Evolutionary conservation across 176 grass and related monocot species (phyloP).

Genomic region (Oryza coarctata): DNA sequence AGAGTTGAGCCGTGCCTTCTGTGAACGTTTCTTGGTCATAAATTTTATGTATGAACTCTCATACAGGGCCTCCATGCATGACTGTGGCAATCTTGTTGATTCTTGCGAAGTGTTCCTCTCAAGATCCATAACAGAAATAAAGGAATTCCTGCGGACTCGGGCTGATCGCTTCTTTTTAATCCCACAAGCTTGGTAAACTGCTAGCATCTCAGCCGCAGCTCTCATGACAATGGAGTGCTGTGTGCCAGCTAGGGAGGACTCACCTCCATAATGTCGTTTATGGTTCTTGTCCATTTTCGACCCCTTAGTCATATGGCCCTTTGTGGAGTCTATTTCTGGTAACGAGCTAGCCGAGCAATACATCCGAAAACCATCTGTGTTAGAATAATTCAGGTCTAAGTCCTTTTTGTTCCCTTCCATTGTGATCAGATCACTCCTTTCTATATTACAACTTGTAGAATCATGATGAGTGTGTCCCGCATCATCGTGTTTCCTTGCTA

Average conservation of each 20-base stretch:
- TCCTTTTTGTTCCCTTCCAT: slow-evolving; percentile 22
- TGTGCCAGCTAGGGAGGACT: slow-evolving; percentile 20
- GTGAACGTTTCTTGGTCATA: slow-evolving; percentile 56
- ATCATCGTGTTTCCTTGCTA: slow-evolving; percentile 37
- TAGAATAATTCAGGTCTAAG: slow-evolving; percentile 30
- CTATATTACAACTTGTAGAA: slow-evolving; percentile 5
- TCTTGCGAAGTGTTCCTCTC: slow-evolving; percentile 27
- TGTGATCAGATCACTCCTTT: not conserved
- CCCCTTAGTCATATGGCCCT: slow-evolving; percentile 14
- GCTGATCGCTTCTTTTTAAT: slow-evolving; percentile 54
- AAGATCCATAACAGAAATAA: slow-evolving; percentile 24
- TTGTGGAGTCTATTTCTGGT: slow-evolving; percentile 19
- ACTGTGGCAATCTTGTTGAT: slow-evolving; percentile 14
- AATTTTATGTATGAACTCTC: slow-evolving; percentile 41
- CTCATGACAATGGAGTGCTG: slow-evolving; percentile 25
- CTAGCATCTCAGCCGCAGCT: slow-evolving; percentile 42
- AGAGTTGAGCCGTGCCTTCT: slow-evolving; percentile 26
- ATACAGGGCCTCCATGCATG: slow-evolving; percentile 49
- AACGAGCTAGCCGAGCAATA: slow-evolving; percentile 21
- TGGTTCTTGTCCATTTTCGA: slow-evolving; percentile 10
- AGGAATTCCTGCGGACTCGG: slow-evolving; percentile 37
- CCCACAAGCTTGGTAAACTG: slow-evolving; percentile 36
- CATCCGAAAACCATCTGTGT: slow-evolving; percentile 22
- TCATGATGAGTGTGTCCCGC: slow-evolving; percentile 12
- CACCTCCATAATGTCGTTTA: not conserved